These are phyloP conservation scores for Atkinsonella hypoxylon DNA, from an alignment of 2,329 filamentous ascomycete species.

Conservation along the genomic window DNA sequence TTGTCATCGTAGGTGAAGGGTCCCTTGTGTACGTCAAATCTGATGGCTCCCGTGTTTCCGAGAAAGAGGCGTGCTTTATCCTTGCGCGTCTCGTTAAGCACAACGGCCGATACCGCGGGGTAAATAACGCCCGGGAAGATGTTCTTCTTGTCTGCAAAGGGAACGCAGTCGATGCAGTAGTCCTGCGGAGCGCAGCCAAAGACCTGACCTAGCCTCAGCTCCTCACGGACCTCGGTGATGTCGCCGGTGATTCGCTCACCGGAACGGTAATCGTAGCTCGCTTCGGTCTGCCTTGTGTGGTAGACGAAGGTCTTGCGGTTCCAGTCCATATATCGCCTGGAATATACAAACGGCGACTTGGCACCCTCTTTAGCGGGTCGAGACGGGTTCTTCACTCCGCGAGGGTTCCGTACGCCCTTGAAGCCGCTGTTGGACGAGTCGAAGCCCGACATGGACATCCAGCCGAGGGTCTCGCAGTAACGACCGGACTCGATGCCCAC, in stretches of 20 bases:
- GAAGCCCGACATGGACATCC: conserved; percentile 52
- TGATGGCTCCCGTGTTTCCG: conserved; percentile 47
- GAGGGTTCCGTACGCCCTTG: conserved; percentile 22
- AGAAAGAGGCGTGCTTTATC: conserved; percentile 42
- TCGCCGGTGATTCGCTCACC: conserved; percentile 34
- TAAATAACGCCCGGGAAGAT: conserved; percentile 40
- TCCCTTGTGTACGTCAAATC: conserved; percentile 51
- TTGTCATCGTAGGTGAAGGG: conserved; percentile 43
- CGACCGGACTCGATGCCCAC: conserved; percentile 51
- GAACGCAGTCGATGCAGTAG: conserved; percentile 45
- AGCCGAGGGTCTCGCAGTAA: conserved; percentile 59
- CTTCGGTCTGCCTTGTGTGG: conserved; percentile 41
- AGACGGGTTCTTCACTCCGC: conserved; percentile 25
- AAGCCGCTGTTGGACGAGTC: conserved; percentile 31
- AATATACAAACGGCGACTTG: conserved; percentile 32
- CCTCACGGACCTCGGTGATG: conserved; percentile 37
- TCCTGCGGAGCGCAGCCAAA: conserved; percentile 49
- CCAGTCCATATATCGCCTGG: conserved; percentile 56
- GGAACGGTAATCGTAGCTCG: conserved; percentile 35
- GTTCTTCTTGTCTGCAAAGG: conserved; percentile 38
- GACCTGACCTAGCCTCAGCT: conserved; percentile 41
- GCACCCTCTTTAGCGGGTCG: conserved; percentile 27
- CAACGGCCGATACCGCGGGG: conserved; percentile 35
- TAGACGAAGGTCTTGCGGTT: conserved; percentile 54
- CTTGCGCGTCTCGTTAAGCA: conserved; percentile 39